Conservation (phyloP, 352 stramenopile species). For the Phytophthora pistaciae region DNA sequence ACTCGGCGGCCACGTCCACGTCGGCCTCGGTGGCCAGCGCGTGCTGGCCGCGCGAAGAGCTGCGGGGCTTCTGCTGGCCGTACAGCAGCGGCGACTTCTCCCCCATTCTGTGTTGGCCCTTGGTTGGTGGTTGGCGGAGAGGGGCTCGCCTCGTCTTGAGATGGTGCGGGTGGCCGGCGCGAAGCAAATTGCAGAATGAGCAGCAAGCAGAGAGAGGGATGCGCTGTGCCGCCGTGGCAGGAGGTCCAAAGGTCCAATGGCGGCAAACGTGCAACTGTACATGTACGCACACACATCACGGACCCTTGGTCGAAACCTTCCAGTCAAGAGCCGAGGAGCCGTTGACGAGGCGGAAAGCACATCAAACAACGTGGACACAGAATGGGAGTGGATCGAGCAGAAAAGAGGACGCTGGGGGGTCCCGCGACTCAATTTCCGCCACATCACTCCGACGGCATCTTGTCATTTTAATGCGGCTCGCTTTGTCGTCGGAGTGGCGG, state of each 20-base stretch:
- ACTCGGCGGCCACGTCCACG: slow-evolving; percentile 67
- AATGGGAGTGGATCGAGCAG: background rate
- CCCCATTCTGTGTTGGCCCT: slow-evolving; percentile 13
- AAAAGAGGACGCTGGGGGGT: background rate
- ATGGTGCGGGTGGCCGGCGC: background rate
- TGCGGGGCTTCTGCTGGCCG: background rate
- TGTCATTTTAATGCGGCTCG: too few species aligned
- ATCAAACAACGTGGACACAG: background rate
- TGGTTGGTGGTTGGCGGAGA: background rate
- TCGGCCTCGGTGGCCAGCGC: slow-evolving; percentile 38
- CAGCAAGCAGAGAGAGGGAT: background rate
- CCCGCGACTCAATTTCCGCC: background rate
- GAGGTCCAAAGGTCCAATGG: background rate
- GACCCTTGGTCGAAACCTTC: background rate
- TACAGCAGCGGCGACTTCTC: slow-evolving; percentile 29
- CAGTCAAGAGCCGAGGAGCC: background rate
- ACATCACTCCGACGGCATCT: too few species aligned
- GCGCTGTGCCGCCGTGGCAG: background rate
- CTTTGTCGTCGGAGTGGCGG: too few species aligned
- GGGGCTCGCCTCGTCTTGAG: background rate
- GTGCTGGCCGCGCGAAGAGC: background rate
- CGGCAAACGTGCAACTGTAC: background rate
- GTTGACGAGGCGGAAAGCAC: background rate
- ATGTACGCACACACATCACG: background rate
- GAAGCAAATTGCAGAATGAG: slow-evolving; percentile 23